Percentiles rank a stretch among this genome's conserved stretches.
phyloP scores from a whole-genome alignment of 768 basidiomycete species.

The Pleurotus ostreatus region DNA sequence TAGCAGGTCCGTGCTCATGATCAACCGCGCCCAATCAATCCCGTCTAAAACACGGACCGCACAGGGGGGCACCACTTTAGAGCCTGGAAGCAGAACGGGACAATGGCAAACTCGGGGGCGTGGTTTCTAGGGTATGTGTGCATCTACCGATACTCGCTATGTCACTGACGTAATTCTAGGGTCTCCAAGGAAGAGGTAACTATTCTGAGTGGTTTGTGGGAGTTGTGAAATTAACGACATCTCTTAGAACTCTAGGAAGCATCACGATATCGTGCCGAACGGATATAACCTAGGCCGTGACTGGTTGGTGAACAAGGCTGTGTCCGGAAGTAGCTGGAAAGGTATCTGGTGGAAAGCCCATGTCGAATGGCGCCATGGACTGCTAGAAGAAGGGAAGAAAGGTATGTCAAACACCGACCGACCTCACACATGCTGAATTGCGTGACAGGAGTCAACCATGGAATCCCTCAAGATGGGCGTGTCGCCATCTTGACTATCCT shows the following conservation, averaged over 20 bases:
- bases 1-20: constrained; percentile 44
- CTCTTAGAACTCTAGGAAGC: constrained; percentile 47
- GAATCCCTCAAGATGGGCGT: constrained; percentile 75
- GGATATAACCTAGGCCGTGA: constrained; percentile 83
- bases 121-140: constrained; percentile 77
- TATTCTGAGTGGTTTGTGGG: not conserved
- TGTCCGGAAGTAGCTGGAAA: constrained; percentile 56
- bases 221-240: too few relatives aligned
- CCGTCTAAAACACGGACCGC: too few relatives aligned
- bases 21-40: not conserved
- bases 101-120: constrained; percentile 63
- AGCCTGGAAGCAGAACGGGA: constrained; percentile 87
- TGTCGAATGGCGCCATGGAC: constrained; percentile 69
- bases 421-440: not conserved
- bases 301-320: constrained; percentile 66
- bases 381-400: constrained; percentile 63
- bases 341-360: constrained; percentile 73
- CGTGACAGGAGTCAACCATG: constrained; percentile 69
- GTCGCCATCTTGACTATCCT: constrained; percentile 73
- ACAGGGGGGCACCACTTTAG: constrained; percentile 85
- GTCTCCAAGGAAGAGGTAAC: constrained; percentile 69
- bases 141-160: not conserved
- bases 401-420: constrained; percentile 36
- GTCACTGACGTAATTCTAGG: constrained; percentile 27
- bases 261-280: constrained; percentile 71